Conservation (phyloP, 108 stramenopile species). For the Pseudonitzschia pungens region DNA sequence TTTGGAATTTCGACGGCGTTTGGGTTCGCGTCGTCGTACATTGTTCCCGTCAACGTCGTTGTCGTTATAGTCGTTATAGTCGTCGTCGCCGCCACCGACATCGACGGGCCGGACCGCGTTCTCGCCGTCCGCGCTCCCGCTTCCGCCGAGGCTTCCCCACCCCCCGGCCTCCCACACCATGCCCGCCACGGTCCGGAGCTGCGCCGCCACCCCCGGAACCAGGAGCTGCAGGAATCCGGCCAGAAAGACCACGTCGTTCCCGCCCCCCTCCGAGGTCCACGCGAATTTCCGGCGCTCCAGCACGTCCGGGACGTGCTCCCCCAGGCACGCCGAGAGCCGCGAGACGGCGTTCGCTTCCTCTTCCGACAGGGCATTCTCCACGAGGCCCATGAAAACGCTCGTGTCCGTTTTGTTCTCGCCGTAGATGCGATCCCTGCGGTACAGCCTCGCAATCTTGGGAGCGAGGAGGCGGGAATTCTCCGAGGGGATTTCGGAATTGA, state of each 20-base stretch:
- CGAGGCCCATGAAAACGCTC: background rate
- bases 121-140: background rate
- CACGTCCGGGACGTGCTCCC: background rate
- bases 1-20: no score
- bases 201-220: constrained; percentile 18
- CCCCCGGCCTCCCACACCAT: constrained; percentile 9
- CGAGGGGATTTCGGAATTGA: no score
- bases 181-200: background rate
- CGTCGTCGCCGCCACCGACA: no score
- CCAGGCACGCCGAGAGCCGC: background rate
- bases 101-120: no score
- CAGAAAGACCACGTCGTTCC: constrained; percentile 20
- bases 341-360: constrained; percentile 9
- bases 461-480: no score
- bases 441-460: background rate
- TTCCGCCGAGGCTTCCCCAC: background rate
- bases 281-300: background rate
- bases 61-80: background rate
- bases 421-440: no score
- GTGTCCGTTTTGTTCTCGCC: background rate
- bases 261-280: background rate
- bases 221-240: constrained; percentile 21
- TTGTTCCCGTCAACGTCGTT: background rate
- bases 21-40: background rate
- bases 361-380: constrained; percentile 7